phyloP scores from a whole-genome alignment of 2,329 filamentous ascomycete species.

The Aureobasidium sp. region DNA sequence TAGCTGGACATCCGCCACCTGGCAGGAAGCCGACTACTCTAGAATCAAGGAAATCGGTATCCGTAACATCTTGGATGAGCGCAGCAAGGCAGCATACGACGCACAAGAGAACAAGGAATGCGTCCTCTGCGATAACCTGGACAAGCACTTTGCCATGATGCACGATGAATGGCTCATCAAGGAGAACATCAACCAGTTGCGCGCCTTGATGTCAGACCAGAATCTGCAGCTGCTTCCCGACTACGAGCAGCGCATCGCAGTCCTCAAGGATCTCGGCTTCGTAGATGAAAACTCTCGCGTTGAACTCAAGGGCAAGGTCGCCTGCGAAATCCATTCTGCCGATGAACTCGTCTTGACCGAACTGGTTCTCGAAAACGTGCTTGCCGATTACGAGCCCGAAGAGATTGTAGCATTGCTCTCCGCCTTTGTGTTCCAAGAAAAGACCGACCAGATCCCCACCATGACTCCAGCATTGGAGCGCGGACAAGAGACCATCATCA shows the following conservation, averaged over 20 bases:
- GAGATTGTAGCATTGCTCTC: conserved; percentile 94
- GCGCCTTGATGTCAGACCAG: conserved; percentile 87
- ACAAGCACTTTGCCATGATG: conserved; percentile 93
- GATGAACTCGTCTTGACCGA: conserved; percentile 96
- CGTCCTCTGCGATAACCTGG: conserved; percentile 65
- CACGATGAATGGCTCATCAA: conserved; percentile 96
- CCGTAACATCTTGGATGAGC: conserved; percentile 69
- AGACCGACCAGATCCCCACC: conserved; percentile 74
- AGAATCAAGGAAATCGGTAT: conserved; percentile 77
- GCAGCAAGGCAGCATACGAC: conserved; percentile 55
- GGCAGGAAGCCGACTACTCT: conserved; percentile 77
- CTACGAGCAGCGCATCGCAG: conserved; percentile 89
- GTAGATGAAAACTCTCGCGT: conserved; percentile 83
- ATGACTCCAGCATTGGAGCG: conserved; percentile 75
- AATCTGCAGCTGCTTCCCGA: conserved; percentile 93
- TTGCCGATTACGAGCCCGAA: conserved; percentile 89
- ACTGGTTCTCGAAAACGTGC: conserved; percentile 90
- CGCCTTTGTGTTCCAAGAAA: conserved; percentile 95
- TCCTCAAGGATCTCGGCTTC: conserved; percentile 86
- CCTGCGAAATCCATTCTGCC: conserved; percentile 95
- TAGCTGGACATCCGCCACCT: conserved; percentile 66
- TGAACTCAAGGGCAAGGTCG: conserved; percentile 94
- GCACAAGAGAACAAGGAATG: conserved; percentile 58
- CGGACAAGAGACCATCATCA: conserved; percentile 78
- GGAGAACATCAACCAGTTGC: conserved; percentile 82